Base-by-base conservation (phyloP, 2,329 filamentous ascomycete species). In the Cladophialophora chaetospira region DNA sequence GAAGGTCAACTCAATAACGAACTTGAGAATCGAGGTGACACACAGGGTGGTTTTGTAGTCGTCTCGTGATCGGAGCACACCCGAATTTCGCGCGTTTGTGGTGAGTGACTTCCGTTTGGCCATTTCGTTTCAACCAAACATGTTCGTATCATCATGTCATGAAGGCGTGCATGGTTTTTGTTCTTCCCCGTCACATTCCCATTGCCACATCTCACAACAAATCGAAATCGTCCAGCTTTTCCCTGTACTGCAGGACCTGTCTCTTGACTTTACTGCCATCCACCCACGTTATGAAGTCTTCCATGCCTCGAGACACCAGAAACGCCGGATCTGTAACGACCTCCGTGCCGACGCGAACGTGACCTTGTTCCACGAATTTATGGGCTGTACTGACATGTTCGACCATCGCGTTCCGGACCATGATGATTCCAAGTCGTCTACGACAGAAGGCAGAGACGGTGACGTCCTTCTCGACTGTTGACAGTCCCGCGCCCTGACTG, bases 221-320 rank as follows among this genome's bases (percentile, higher is more conserved):
- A 77, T 97, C 93, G 70, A 96, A 97, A 75, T 97, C 93, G 75
- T 97, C 93, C 75, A 97, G 75, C 79, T 96, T 90, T 74, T 97
- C 91, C 67, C 91, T 85, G 72, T 97, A 97, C 75, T 89, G 90
- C 84, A 96, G 87, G 63, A 97, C 96, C 71, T 91, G 94, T 70
- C 88, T 84, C 87, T 96, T 96, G 73, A 97, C 92, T 88, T 97
- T 97, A 74, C 90, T 95, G 58, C 90, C 91, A 68, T 95, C 89
- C 8, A 93, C 88, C 93, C 93, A 97, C 0, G 93, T 97, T 15
- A 97, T 88, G 71, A 95, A 96, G 75, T 97, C 93, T 75, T 97
- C 93, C 82, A 96, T 90, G 60, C 85, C 89, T 63, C 92, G 81
- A 33, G 90, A 94, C 5, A 97, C 91, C 51, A 97, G 74, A 68